phyloP scores from a whole-genome alignment of 441 rosid genomes.

The Brassica balearica region DNA sequence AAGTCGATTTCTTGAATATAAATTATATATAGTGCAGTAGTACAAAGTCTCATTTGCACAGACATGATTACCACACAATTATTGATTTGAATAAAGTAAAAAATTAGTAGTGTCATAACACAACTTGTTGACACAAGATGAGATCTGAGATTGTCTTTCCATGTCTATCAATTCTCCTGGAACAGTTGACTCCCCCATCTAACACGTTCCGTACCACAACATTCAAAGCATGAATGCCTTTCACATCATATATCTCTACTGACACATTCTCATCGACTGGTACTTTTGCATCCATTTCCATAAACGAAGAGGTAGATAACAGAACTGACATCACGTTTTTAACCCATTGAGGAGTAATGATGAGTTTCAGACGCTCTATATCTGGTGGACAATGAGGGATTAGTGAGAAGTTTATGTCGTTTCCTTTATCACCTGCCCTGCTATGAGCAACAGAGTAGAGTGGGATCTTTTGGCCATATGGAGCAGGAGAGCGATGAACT shows the following conservation, averaged over 20 bases:
- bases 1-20: constrained; percentile 27
- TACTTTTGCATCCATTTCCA: constrained; percentile 43
- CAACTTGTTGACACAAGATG: constrained; percentile 70
- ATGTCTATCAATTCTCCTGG: constrained; percentile 88
- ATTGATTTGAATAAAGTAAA: not conserved
- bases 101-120: constrained; percentile 49
- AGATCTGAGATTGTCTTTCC: constrained; percentile 90
- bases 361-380: constrained; percentile 61
- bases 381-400: constrained; percentile 75
- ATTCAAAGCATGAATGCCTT: constrained; percentile 73
- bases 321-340: constrained; percentile 64
- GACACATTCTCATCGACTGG: constrained; percentile 50
- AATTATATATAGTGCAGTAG: not conserved
- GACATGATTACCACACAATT: constrained; percentile 4
- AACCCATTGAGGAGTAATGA: constrained; percentile 78
- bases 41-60: constrained; percentile 23
- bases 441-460: constrained; percentile 78
- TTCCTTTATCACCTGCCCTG: constrained; percentile 92
- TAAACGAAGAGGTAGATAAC: constrained; percentile 55
- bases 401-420: constrained; percentile 80
- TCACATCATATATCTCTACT: constrained; percentile 76
- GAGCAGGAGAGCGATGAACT: constrained; percentile 53
- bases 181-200: constrained; percentile 93
- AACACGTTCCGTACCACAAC: constrained; percentile 79
- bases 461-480: constrained; percentile 59